Conservation (phyloP, 192 early-diverging fungal species). For the Backusella morwellensis region DNA sequence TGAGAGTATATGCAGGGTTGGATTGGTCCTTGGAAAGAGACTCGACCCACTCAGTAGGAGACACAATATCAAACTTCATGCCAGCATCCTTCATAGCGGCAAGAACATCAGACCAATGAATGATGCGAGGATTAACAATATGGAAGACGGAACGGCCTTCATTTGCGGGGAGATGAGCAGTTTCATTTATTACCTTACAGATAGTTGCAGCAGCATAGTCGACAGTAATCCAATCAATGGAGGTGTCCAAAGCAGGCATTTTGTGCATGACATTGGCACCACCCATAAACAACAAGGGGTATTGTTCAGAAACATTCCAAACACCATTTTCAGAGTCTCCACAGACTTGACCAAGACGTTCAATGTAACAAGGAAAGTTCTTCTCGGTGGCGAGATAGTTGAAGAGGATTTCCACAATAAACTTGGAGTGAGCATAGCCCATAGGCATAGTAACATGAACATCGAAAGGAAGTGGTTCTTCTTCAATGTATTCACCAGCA, state of each 20-base stretch:
- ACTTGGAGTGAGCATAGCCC: conserved; percentile 35
- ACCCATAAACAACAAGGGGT: conserved; percentile 21
- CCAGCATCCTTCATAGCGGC: conserved; percentile 7
- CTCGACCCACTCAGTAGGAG: conserved; percentile 19
- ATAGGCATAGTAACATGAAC: conserved; percentile 16
- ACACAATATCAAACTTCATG: conserved; percentile 20
- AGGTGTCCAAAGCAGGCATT: conserved; percentile 12
- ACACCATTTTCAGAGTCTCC: conserved; percentile 26
- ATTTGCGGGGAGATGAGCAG: neutral
- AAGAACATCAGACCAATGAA: conserved; percentile 21
- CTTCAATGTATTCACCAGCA: neutral
- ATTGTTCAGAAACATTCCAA: conserved; percentile 30
- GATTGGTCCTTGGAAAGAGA: conserved; percentile 11
- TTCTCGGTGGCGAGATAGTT: conserved; percentile 12
- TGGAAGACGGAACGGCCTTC: conserved; percentile 11
- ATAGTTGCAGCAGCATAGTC: conserved; percentile 26
- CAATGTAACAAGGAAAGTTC: conserved; percentile 19
- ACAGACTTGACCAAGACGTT: conserved; percentile 30
- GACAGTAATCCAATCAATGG: conserved; percentile 32
- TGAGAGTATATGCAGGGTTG: conserved; percentile 23
- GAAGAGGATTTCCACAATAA: conserved; percentile 27
- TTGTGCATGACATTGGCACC: conserved; percentile 26
- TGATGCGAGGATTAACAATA: conserved; percentile 27
- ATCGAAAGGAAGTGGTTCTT: conserved; percentile 17
- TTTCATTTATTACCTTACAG: conserved; percentile 17